phyloP scores from a whole-genome alignment of 148 eudicot species.

The Diospyros kaki region DNA sequence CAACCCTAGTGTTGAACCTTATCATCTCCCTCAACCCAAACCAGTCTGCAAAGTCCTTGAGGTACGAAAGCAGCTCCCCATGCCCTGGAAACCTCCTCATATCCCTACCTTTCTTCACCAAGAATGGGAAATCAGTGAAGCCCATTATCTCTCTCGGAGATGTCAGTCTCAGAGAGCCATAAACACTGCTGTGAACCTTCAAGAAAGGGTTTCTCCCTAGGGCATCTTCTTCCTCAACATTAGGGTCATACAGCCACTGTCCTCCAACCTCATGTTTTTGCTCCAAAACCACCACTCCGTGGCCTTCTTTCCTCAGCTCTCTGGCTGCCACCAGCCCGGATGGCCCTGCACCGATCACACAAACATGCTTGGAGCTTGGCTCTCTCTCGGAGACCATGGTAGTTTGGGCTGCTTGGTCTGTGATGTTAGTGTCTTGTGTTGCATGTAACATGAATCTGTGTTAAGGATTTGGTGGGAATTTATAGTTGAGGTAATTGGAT shows the following conservation, averaged over 20 bases:
- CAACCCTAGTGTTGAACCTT: conserved; percentile 70
- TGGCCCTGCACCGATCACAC: conserved; percentile 79
- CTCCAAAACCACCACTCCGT: conserved; percentile 62
- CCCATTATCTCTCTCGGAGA: conserved; percentile 86
- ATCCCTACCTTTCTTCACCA: conserved; percentile 64
- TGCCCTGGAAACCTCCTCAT: conserved; percentile 80
- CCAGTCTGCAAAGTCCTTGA: conserved; percentile 60
- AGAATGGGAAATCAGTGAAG: conserved; percentile 66
- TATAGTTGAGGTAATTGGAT: conserved; percentile 7
- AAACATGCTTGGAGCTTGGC: conserved; percentile 35
- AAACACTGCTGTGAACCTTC: conserved; percentile 69
- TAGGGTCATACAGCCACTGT: conserved; percentile 77
- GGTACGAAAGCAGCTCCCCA: conserved; percentile 48
- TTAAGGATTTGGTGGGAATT: background rate
- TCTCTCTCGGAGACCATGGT: conserved; percentile 40
- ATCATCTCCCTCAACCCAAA: conserved; percentile 63
- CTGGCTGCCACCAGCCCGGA: conserved; percentile 71
- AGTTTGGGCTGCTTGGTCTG: conserved; percentile 8
- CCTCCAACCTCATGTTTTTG: conserved; percentile 86
- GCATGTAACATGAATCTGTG: background rate
- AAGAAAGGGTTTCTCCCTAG: conserved; percentile 37
- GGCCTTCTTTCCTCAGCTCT: conserved; percentile 77
- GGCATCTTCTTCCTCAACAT: conserved; percentile 53
- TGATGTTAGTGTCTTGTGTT: background rate
- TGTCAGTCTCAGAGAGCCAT: conserved; percentile 54